A percentile compares a stretch with the other conserved stretches of the same genome.
phyloP scores from a whole-genome alignment of 106 monocot species.

The Vanilla planifolia region DNA sequence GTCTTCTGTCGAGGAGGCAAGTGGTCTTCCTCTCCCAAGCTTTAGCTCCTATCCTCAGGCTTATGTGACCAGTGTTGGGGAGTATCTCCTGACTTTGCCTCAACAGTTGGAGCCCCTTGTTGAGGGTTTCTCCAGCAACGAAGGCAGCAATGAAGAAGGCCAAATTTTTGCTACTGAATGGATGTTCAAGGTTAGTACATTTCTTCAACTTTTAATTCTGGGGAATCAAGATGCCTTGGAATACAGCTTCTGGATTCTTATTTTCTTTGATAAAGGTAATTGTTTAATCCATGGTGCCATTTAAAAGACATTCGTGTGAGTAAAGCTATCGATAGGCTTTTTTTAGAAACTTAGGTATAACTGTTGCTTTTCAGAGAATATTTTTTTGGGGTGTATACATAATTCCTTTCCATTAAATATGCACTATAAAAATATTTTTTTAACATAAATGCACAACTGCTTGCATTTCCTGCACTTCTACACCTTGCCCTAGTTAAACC shows the following conservation, averaged over 20 bases:
- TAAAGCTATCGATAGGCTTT: too few species aligned
- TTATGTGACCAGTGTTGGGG: conserved; percentile 91
- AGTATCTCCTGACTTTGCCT: conserved; percentile 92
- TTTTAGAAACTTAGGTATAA: too few species aligned
- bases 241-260: not conserved
- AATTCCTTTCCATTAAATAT: too few species aligned
- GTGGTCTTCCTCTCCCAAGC: conserved; percentile 76
- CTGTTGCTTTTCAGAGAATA: too few species aligned
- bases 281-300: too few species aligned
- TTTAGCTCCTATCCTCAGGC: conserved; percentile 93
- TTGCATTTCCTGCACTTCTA: too few species aligned
- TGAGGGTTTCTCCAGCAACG: conserved; percentile 60
- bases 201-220: not conserved
- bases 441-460: too few species aligned
- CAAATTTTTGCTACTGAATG: conserved; percentile 98
- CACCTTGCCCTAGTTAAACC: too few species aligned
- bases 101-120: conserved; percentile 89
- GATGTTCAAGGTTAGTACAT: conserved; percentile 84
- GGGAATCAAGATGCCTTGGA: not conserved
- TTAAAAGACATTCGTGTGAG: too few species aligned
- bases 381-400: too few species aligned
- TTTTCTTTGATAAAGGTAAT: too few species aligned
- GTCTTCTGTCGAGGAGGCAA: conserved; percentile 85
- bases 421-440: too few species aligned
- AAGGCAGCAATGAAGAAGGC: conserved; percentile 60